Percentiles rank a stretch among this genome's conserved stretches.
phyloP scores from a whole-genome alignment of 2,329 filamentous ascomycete genomes.

The Aspergillus thermomutatus region DNA sequence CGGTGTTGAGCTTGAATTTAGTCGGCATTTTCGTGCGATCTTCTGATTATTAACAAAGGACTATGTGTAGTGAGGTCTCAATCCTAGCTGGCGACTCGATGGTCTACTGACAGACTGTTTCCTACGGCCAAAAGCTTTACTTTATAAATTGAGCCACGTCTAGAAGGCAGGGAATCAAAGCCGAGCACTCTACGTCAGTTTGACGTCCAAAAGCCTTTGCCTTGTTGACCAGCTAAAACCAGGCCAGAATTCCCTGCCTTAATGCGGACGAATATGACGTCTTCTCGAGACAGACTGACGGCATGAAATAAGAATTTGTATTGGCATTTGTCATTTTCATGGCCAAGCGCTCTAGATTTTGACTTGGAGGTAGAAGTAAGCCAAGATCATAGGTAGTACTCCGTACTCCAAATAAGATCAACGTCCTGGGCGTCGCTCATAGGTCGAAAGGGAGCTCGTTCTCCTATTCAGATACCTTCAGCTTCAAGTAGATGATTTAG shows the following conservation, averaged over 20 bases:
- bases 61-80: neutral
- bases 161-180: neutral
- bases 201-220: constrained; percentile 11
- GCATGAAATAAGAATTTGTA: neutral
- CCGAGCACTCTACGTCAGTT: constrained; percentile 15
- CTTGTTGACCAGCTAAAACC: neutral
- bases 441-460: neutral
- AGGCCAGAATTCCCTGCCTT: neutral
- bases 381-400: neutral
- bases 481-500: neutral
- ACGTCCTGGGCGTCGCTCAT: neutral
- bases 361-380: neutral
- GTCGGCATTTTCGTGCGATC: constrained; percentile 25
- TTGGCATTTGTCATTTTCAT: neutral
- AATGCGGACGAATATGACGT: neutral
- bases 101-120: neutral
- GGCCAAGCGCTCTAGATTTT: neutral
- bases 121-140: neutral
- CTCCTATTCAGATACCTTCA: neutral
- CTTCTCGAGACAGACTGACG: neutral
- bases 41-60: neutral
- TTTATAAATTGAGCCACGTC: neutral
- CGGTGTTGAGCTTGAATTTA: constrained; percentile 46
- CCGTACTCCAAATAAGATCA: neutral
- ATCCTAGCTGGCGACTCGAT: neutral